These are phyloP conservation scores for Crucihimalaya himalaica DNA, from an alignment of 345 rosid species.

Conservation along the genomic window DNA sequence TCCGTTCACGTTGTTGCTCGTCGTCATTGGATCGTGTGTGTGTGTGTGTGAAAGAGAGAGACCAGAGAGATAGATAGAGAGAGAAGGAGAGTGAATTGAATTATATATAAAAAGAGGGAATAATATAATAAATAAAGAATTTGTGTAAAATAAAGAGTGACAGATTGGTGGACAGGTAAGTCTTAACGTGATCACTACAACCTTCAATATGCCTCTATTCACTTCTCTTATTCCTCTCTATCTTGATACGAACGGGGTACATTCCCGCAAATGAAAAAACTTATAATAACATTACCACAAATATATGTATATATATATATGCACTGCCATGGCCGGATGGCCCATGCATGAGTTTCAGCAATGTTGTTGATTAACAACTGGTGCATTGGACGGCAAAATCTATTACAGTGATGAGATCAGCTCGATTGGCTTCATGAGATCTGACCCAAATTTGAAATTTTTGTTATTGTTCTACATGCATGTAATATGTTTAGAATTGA, in stretches of 20 bases:
- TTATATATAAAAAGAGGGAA: constrained; percentile 22
- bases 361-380: not conserved
- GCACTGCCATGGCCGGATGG: not conserved
- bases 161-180: constrained; percentile 56
- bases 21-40: constrained; percentile 38
- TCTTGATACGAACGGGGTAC: not conserved
- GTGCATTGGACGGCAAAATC: not conserved
- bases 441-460: not conserved
- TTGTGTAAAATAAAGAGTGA: constrained; percentile 53
- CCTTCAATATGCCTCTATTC: constrained; percentile 7
- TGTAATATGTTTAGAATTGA: not conserved
- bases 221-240: not conserved
- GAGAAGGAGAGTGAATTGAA: constrained; percentile 33
- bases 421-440: not conserved
- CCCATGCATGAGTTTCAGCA: not conserved
- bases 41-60: not conserved
- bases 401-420: not conserved
- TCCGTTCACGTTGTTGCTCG: constrained; percentile 52
- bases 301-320: not conserved
- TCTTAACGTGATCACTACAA: constrained; percentile 53
- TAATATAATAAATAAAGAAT: constrained; percentile 38
- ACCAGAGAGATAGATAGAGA: constrained; percentile 16
- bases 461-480: not conserved
- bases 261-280: not conserved
- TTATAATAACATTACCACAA: not conserved